Conservation (phyloP, 495 filamentous ascomycete species). For the Poronia punctata region DNA sequence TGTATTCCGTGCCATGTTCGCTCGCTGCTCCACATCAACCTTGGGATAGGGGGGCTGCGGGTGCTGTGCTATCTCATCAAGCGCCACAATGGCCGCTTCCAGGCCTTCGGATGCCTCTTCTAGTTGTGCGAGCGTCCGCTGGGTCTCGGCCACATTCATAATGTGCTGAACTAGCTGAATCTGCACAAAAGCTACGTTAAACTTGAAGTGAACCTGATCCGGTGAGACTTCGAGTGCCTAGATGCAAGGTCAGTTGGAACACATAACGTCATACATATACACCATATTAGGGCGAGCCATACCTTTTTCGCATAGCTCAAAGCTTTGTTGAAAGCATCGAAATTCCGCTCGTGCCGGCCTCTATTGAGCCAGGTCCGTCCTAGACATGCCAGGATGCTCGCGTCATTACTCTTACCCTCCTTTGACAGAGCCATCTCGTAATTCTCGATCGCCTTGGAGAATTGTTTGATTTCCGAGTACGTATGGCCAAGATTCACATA, state of each 20-base stretch:
- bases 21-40: conserved; percentile 83
- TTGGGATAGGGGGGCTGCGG: conserved; percentile 88
- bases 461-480: conserved; percentile 83
- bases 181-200: conserved; percentile 97
- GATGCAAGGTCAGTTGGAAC: conserved; percentile 17
- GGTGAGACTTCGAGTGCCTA: conserved; percentile 70
- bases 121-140: conserved; percentile 72
- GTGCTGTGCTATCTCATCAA: conserved; percentile 70
- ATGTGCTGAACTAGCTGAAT: conserved; percentile 82
- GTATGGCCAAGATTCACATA: conserved; percentile 90
- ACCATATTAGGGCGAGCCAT: conserved; percentile 13
- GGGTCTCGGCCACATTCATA: conserved; percentile 63
- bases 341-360: conserved; percentile 71
- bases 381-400: conserved; percentile 79
- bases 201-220: conserved; percentile 82
- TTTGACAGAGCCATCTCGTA: conserved; percentile 87
- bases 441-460: conserved; percentile 80
- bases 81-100: conserved; percentile 76
- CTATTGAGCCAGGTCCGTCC: conserved; percentile 89
- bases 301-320: conserved; percentile 80
- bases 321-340: conserved; percentile 75
- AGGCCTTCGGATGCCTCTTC: conserved; percentile 73
- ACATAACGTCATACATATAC: neutral
- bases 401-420: conserved; percentile 66
- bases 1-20: conserved; percentile 93